Conservation (phyloP, 192 early-diverging fungal genomes). For the Geosiphon pyriformis region DNA sequence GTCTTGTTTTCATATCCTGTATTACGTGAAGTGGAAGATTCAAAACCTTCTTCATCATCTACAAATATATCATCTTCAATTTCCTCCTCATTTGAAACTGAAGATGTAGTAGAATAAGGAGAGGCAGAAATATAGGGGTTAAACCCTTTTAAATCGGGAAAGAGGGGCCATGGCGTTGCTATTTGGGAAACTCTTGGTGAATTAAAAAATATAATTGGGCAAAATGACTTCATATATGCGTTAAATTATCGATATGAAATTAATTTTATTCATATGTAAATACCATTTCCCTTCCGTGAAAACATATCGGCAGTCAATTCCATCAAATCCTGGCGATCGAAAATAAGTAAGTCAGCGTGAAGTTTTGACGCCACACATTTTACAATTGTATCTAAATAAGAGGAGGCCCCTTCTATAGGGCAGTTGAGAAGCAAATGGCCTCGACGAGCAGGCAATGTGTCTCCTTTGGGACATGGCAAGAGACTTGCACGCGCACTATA, state of each 20-base stretch:
- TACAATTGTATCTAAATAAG: conserved; percentile 18
- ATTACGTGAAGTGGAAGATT: conserved; percentile 11
- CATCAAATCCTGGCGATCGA: conserved; percentile 59
- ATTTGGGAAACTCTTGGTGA: background rate
- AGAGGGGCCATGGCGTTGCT: conserved; percentile 24
- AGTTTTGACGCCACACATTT: conserved; percentile 21
- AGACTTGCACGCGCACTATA: conserved; percentile 24
- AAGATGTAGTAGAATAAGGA: conserved; percentile 22
- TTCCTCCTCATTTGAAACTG: conserved; percentile 30
- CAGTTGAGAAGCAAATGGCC: conserved; percentile 23
- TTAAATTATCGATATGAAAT: conserved; percentile 8
- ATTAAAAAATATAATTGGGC: conserved; percentile 13
- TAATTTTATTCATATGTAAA: conserved; percentile 13
- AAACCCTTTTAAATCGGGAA: conserved; percentile 24
- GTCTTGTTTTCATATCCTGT: conserved; percentile 26
- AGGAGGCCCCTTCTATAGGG: conserved; percentile 22
- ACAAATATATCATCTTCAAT: conserved; percentile 39
- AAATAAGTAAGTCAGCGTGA: conserved; percentile 50
- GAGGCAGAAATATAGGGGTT: conserved; percentile 27
- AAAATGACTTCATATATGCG: conserved; percentile 19
- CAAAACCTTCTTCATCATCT: conserved; percentile 39
- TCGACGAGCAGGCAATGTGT: conserved; percentile 13
- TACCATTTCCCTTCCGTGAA: conserved; percentile 23
- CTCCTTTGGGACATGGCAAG: background rate
- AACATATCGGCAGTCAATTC: conserved; percentile 43